Conservation (phyloP, 108 stramenopile species). For the Discostella pseudostelligera region DNA sequence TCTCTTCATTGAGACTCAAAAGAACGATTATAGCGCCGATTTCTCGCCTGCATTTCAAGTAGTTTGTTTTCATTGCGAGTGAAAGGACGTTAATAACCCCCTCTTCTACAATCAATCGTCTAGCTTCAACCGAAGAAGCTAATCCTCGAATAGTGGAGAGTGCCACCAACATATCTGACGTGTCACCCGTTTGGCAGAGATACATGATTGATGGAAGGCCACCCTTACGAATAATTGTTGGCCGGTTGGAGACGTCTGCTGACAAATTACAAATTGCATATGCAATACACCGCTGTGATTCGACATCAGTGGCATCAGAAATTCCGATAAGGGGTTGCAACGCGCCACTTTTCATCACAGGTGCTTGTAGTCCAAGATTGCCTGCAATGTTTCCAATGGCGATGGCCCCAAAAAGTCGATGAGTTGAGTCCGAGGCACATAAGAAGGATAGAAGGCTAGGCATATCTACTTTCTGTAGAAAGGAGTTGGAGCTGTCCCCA, state of each 20-base stretch:
- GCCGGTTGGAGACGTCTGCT: slow-evolving; percentile 49
- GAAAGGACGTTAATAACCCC: slow-evolving; percentile 64
- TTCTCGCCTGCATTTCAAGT: slow-evolving; percentile 62
- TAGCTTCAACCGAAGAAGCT: slow-evolving; percentile 43
- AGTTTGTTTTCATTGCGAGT: slow-evolving; percentile 41
- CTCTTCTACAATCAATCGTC: slow-evolving; percentile 61
- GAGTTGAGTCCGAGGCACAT: slow-evolving; percentile 75
- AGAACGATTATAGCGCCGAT: slow-evolving; percentile 55
- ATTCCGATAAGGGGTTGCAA: slow-evolving; percentile 58
- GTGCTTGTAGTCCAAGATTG: slow-evolving; percentile 49
- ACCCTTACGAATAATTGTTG: slow-evolving; percentile 63
- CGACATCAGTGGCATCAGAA: slow-evolving; percentile 58
- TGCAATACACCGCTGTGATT: slow-evolving; percentile 83
- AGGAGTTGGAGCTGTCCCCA: slow-evolving; percentile 60
- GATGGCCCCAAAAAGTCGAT: slow-evolving; percentile 86
- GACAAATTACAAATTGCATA: slow-evolving; percentile 82
- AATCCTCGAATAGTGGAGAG: slow-evolving; percentile 72
- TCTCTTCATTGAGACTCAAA: slow-evolving; percentile 75
- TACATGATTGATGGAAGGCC: slow-evolving; percentile 72
- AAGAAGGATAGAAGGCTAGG: slow-evolving; percentile 67
- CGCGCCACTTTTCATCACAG: slow-evolving; percentile 60
- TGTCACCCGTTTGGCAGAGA: slow-evolving; percentile 64
- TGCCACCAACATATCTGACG: slow-evolving; percentile 63
- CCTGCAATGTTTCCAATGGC: slow-evolving; percentile 85
- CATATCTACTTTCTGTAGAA: slow-evolving; percentile 66